Evolutionary conservation across 768 basidiomycete species (phyloP).

Genomic region (Antrodiella citrinella): DNA sequence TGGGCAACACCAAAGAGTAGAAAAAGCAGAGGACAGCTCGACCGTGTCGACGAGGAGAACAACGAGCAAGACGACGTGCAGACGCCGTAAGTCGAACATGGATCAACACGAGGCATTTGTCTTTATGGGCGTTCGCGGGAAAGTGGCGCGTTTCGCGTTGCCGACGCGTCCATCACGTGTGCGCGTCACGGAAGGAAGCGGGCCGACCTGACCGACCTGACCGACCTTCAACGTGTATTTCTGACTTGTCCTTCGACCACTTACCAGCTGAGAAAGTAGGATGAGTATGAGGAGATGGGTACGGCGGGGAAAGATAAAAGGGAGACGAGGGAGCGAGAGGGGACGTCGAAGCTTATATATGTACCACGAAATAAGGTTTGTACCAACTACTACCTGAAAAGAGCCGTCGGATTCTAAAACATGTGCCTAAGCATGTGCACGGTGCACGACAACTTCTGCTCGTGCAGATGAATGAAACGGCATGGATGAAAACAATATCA

Average conservation of each 20-base stretch:
- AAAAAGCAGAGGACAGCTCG: not conserved
- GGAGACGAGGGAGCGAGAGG: not conserved
- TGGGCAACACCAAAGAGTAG: not conserved
- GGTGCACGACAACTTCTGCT: no score
- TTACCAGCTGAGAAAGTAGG: not conserved
- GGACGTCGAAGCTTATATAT: not conserved
- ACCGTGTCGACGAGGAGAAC: not conserved
- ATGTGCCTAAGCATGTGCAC: no score
- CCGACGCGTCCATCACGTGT: not conserved
- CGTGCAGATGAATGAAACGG: no score
- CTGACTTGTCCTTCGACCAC: not conserved
- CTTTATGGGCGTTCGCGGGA: not conserved
- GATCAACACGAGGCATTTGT: not conserved
- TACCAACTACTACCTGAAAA: no score
- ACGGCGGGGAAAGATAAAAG: not conserved
- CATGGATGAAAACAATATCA: no score
- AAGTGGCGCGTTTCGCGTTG: not conserved
- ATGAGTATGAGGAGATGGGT: no score
- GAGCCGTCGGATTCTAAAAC: no score
- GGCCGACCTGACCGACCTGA: no score
- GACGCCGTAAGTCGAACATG: not conserved
- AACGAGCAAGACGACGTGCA: not conserved
- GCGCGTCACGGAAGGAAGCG: not conserved
- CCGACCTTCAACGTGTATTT: no score
- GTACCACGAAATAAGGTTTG: not conserved